Base-by-base conservation (phyloP, 2,329 filamentous ascomycete genomes). In the Phialophora expanda region DNA sequence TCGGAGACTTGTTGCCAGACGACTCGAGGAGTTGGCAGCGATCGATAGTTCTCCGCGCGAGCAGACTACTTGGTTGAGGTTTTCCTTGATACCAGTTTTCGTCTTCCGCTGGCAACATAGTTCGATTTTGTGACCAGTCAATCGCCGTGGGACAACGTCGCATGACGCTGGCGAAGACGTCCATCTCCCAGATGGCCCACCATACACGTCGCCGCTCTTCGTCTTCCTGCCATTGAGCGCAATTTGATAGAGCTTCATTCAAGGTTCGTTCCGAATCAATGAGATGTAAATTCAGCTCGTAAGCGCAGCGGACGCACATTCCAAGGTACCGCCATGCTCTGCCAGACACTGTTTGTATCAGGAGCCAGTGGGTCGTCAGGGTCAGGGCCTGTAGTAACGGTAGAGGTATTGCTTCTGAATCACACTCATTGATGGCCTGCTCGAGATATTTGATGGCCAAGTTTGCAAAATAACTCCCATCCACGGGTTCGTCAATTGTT, bases 171-270 rank as follows among this genome's bases (percentile, higher is more conserved):
- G 78, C 77, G 64, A 79, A 81, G 8, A 78, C 75, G 62, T 81
- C 79, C 75, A 81, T 78, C 61, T 80, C 78, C 78, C 78, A 80
- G 22, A 80, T 75, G 0, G 77, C 75, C 78, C 78, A 80, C 76
- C 77, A 80, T 0, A 75, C 74, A 5, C 78, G 74, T 1, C 78
- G 74, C 54, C 76, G 73, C 66, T 79, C 78, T 69, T 80, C 78
- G 2, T 74, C 66, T 0, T 70, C 58, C 14, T 66, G 62, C 73
- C 75, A 76, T 22, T 65, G 65, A 12, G 65, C 66, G 8, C 48
- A 11, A 24, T 72, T 53, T 4, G 30, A n/a, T 17, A 11, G 12
- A 11, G 57, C n/a, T 8, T 58, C 41, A 44, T 58, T 7, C 54
- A n/a, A 12, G 26, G 54, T 7, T 57, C 41, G 4, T 53, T 50